Percentiles rank a stretch among this genome's conserved stretches.
phyloP scores from a whole-genome alignment of 163 green algal species.

The Scenedesmus sp. region DNA sequence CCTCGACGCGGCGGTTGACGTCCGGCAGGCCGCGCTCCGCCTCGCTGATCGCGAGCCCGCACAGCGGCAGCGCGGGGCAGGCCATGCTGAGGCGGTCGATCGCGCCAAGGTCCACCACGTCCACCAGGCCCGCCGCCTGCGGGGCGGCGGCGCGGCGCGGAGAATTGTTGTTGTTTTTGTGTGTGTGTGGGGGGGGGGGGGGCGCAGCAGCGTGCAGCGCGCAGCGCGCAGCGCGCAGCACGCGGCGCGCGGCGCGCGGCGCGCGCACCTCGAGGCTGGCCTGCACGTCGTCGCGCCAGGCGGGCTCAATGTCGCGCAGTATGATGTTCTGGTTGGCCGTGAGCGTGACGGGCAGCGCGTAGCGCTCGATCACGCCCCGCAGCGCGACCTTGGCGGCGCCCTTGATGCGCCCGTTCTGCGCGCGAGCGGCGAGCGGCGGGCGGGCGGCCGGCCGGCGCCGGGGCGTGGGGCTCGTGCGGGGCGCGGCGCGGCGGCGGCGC shows the following conservation, averaged over 20 bases:
- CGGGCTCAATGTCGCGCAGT: conserved; percentile 89
- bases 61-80: conserved; percentile 98
- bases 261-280: conserved; percentile 50
- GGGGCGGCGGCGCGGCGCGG: neutral
- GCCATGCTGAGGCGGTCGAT: conserved; percentile 87
- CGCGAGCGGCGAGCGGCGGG: neutral
- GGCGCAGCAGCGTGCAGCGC: neutral
- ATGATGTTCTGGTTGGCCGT: conserved; percentile 99
- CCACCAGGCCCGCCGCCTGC: conserved; percentile 38
- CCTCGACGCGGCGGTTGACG: conserved; percentile 83
- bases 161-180: too few species aligned
- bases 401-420: conserved; percentile 91
- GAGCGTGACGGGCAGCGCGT: conserved; percentile 92
- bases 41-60: conserved; percentile 96
- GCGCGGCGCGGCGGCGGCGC: too few species aligned
- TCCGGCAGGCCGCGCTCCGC: conserved; percentile 94
- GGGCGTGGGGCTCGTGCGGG: too few species aligned
- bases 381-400: conserved; percentile 97
- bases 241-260: neutral
- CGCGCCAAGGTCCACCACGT: conserved; percentile 16
- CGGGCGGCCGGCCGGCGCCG: neutral
- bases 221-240: conserved; percentile 1
- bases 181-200: too few species aligned
- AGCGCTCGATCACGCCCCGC: conserved; percentile 91
- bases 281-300: conserved; percentile 90